phyloP scores from a whole-genome alignment of 768 basidiomycete species.

The Leccinum broughii region DNA sequence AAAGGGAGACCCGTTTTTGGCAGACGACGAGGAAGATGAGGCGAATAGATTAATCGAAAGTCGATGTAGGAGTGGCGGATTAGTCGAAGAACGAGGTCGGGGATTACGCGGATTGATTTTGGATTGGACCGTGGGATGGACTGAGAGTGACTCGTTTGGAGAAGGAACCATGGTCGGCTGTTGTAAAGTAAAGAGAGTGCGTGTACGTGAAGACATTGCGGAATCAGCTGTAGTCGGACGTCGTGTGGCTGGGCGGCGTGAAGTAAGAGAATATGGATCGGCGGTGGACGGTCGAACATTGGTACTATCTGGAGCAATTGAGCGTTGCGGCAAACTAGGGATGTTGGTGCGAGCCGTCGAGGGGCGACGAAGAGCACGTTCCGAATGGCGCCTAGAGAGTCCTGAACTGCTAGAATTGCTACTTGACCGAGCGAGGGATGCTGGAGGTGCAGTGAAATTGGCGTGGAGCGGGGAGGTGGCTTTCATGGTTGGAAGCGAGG shows the following conservation, averaged over 20 bases:
- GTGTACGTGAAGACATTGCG: conserved; percentile 31
- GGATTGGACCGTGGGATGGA: conserved; percentile 13
- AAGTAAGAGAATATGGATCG: conserved; percentile 13
- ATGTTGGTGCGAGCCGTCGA: conserved; percentile 8
- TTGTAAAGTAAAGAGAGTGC: conserved; percentile 29
- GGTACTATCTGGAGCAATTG: conserved; percentile 5
- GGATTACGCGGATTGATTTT: conserved; percentile 37
- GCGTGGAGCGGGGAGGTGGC: conserved; percentile 45
- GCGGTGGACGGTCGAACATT: conserved; percentile 21
- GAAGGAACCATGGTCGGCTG: conserved; percentile 18
- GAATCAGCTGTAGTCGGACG: conserved; percentile 49
- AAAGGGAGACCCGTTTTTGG: conserved; percentile 15
- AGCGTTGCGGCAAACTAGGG: conserved; percentile 16
- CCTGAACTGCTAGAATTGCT: conserved; percentile 25
- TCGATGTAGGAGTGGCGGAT: conserved; percentile 69
- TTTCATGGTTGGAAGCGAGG: conserved; percentile 40
- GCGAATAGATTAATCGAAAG: conserved; percentile 67
- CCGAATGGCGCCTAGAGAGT: conserved; percentile 49
- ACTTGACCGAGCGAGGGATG: conserved; percentile 20
- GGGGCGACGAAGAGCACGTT: conserved; percentile 21
- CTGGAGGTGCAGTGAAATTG: conserved; percentile 28
- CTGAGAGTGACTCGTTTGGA: conserved; percentile 6
- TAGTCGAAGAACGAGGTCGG: conserved; percentile 54
- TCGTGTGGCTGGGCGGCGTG: conserved; percentile 20
- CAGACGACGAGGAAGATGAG: conserved; percentile 39